Base-by-base conservation (phyloP, 371 early-diverging fungal genomes). In the Rhizopus microsporus region DNA sequence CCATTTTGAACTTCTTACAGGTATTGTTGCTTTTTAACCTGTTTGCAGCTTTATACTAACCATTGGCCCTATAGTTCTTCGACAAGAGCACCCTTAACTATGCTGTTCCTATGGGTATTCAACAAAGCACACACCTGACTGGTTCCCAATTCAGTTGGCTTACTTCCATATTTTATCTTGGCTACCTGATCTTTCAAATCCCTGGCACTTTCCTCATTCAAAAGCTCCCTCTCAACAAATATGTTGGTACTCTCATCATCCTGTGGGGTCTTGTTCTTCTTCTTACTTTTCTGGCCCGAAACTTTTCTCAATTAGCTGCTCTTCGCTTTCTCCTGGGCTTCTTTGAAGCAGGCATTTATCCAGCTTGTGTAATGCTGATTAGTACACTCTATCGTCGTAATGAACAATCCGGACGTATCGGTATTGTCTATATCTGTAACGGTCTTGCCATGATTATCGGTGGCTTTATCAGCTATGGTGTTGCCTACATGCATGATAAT, bases 401-500 rank as follows among this genome's bases (percentile, higher is more conserved):
- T 6, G 67, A 67, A n/a, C 67, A 67, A 29, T 42, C 53, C 9
- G 51, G 29, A 17, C 34, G 67, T 17, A 58, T 67, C 37, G 58
- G 59, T 51, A 31, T 23, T 1, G 32, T 62, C 39, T 67, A 58
- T 29, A 55, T 62, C 7, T 42, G 51, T 17, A 57, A 49, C 10
- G 58, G 62, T 46, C 5, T 72, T n/a, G 68, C 83, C 47, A 70
- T 80, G 31, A 68, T 75, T n/a, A 60, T 84, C 35, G 84, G 82
- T 42, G 87, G 83, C 1, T 71, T 82, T 8, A 62, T 82, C 15
- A 80, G 83, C 13, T 74, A 78, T 30, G 84, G 74, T 8, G 71
- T 87, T 48, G 60, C 45, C 13, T 67, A 78, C 50, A 74, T 86
- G 48, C 51, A 74, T 29, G 55, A 56, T 13, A 62, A 62, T 5